Evolutionary conservation across 495 filamentous ascomycete species (phyloP).

Genomic region (Trichocladium uniseriatum): DNA sequence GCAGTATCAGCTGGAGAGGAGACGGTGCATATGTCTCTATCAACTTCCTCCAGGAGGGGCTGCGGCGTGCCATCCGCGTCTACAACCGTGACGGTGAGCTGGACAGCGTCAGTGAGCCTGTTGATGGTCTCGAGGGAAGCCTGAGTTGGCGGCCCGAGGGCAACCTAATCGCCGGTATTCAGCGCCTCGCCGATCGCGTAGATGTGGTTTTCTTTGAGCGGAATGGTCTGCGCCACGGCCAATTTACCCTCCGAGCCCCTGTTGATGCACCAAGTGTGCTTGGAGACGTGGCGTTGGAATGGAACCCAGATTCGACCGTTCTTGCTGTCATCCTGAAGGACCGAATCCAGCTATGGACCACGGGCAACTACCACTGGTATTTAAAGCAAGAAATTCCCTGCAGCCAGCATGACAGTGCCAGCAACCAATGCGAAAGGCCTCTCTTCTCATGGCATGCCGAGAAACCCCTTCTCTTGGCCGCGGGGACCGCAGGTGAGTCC

Average conservation of each 20-base stretch:
- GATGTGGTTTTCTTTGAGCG: conserved; percentile 94
- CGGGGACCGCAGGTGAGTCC: conserved; percentile 36
- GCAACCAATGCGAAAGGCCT: conserved; percentile 11
- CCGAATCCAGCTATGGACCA: conserved; percentile 87
- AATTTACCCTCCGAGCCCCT: conserved; percentile 68
- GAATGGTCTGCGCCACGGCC: conserved; percentile 88
- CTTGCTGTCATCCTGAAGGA: conserved; percentile 71
- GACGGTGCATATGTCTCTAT: conserved; percentile 89
- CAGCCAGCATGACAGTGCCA: not conserved
- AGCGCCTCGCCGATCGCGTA: conserved; percentile 56
- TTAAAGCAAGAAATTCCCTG: conserved; percentile 81
- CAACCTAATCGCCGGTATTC: conserved; percentile 78
- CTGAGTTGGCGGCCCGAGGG: conserved; percentile 88
- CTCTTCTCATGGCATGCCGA: conserved; percentile 70
- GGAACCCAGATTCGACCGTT: conserved; percentile 88
- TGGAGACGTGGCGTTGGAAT: conserved; percentile 55
- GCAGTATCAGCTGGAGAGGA: conserved; percentile 82
- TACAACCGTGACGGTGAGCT: conserved; percentile 83
- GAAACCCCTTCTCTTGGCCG: conserved; percentile 56
- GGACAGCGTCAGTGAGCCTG: conserved; percentile 87
- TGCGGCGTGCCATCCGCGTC: conserved; percentile 70
- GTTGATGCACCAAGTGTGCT: conserved; percentile 45
- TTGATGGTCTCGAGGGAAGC: conserved; percentile 76
- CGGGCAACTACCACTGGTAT: conserved; percentile 96
- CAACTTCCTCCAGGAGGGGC: conserved; percentile 57